Base-by-base conservation (phyloP, 2,329 filamentous ascomycete genomes). In the Diaporthe australafricana region DNA sequence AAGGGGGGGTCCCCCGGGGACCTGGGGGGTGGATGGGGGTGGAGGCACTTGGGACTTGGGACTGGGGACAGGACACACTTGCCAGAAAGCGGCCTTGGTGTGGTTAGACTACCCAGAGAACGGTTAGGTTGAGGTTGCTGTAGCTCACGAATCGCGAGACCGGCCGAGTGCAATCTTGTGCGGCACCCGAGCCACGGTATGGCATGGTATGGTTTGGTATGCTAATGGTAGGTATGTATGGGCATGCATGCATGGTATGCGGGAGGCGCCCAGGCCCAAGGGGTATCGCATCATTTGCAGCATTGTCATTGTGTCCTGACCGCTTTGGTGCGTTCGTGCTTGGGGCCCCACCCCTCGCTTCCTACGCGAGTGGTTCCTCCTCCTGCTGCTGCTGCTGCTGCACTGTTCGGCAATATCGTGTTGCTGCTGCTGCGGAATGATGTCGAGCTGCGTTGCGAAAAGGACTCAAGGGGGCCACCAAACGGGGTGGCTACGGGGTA, bases 271-370 rank as follows among this genome's bases (percentile, higher is more conserved):
- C 40, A 62, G 38, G n/a, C 38, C 25, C 9, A 40, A 4, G 12
- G 17, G 25, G 17, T n/a, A n/a, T n/a, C 17, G 56, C 57, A 22
- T 32, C 40, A 42, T 62, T 45, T n/a, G 56, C 56, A 60, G 25
- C 56, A 48, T 45, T 40, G 20, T 17, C 20, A 22, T 63, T 63
- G 42, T 25, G 11, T 63, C 57, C 57, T 65, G 60, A 65, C 60
- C 60, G 60, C 60, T 50, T 65, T 50, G 60, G 60, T 65, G 42
- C 60, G 45, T 65, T 65, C 8, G 27, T 42, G 60, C 60, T 27
- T 25, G 42, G 30, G 60, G n/a, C n/a, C 42, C 32, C 32, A 5
- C 32, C 20, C 4, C 27, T 3, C 2, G 12, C 55, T 22, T 57
- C 14, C 9, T 30, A 9, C 30, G 25, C 56, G 8, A 32, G 40